Percentiles rank a stretch among this genome's conserved stretches.
Evolutionary conservation across 75 land plant genomes (phyloP).

Genomic region (Pinus taeda): DNA sequence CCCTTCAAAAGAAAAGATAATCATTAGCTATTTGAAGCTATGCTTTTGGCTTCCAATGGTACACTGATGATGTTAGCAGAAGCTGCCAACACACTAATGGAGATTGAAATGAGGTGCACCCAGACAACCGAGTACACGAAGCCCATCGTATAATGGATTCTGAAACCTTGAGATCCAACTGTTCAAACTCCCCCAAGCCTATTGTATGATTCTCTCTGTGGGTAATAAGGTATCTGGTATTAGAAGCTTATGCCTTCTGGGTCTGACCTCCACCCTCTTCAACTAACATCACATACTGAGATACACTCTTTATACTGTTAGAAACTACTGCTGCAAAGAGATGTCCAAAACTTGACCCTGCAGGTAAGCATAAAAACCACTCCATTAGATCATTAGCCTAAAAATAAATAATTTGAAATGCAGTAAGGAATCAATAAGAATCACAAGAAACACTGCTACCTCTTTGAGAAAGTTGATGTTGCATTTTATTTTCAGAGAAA

Average conservation of each 20-base stretch:
- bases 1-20: background rate
- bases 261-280: conserved; percentile 6
- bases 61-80: background rate
- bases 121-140: conserved; percentile 53
- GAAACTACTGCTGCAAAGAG: conserved; percentile 13
- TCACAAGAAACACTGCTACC: background rate
- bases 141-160: conserved; percentile 72
- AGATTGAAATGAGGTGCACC: conserved; percentile 45
- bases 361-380: background rate
- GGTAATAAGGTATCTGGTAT: conserved; percentile 13
- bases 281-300: conserved; percentile 11
- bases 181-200: conserved; percentile 57
- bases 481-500: conserved; percentile 1
- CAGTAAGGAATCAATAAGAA: background rate
- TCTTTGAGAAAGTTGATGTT: conserved; percentile 5
- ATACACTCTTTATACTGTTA: conserved; percentile 7
- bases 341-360: conserved; percentile 25
- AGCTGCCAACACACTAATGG: conserved; percentile 51
- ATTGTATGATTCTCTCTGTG: conserved; percentile 54
- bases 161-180: conserved; percentile 48
- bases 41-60: background rate
- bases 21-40: background rate
- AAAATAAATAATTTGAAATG: background rate
- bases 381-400: background rate
- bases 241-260: conserved; percentile 10